Evolutionary conservation across 2,329 filamentous ascomycete species (phyloP).

Genomic region (Pezizomycotina sp.): DNA sequence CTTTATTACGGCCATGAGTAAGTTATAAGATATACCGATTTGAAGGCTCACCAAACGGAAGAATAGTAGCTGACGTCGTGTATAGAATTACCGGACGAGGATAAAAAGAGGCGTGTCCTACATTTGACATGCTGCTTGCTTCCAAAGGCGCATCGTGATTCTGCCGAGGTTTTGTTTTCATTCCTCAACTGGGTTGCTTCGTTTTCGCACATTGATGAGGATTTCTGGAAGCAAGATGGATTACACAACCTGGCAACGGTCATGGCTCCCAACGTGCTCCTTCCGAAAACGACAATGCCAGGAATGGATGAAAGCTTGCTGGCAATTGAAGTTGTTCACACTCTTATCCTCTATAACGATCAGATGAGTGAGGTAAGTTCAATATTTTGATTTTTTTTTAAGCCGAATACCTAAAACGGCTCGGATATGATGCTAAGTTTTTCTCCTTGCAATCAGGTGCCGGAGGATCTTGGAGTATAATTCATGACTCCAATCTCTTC

Average conservation of each 20-base stretch:
- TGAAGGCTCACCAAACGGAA: not conserved
- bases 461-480: conserved; percentile 76
- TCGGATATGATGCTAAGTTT: conserved; percentile 23
- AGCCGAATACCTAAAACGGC: not conserved
- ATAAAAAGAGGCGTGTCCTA: conserved; percentile 66
- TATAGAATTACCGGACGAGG: conserved; percentile 62
- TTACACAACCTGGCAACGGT: conserved; percentile 94
- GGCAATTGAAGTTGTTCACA: conserved; percentile 82
- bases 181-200: conserved; percentile 97
- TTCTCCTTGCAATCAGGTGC: conserved; percentile 50
- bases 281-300: conserved; percentile 43
- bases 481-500: conserved; percentile 70
- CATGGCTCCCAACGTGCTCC: conserved; percentile 88
- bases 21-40: conserved; percentile 25
- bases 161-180: conserved; percentile 82
- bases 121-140: conserved; percentile 85
- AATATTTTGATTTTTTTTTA: conserved; percentile 12
- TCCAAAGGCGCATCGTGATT: conserved; percentile 82
- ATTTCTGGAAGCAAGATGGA: conserved; percentile 97
- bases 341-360: conserved; percentile 82
- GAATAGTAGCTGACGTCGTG: conserved; percentile 15
- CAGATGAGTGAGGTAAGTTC: conserved; percentile 83
- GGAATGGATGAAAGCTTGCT: conserved; percentile 77
- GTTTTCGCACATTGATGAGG: conserved; percentile 93
- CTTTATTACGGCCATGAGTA: conserved; percentile 74